These are phyloP conservation scores for Lachancea thermotolerans DNA, from an alignment of 805 yeast species.

Conservation along the genomic window DNA sequence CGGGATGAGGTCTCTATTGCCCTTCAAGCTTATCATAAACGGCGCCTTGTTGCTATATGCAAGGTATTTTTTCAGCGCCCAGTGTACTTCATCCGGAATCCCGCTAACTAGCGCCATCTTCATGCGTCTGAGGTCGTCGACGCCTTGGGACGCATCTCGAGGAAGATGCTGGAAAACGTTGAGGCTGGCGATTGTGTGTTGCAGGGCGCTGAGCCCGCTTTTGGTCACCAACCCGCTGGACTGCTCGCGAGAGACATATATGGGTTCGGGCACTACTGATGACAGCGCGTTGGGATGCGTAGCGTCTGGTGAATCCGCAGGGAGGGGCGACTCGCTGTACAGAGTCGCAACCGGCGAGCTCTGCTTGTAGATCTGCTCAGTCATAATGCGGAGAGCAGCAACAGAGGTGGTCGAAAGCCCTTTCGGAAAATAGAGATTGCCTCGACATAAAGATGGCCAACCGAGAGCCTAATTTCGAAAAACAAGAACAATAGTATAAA, in stretches of 20 bases:
- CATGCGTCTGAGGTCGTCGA: slow-evolving; percentile 57
- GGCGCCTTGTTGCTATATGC: slow-evolving; percentile 41
- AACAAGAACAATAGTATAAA: no score
- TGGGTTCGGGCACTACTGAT: slow-evolving; percentile 23
- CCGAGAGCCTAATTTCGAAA: no score
- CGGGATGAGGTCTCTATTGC: slow-evolving; percentile 33
- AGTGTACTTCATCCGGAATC: slow-evolving; percentile 58
- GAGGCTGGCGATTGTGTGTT: slow-evolving; percentile 27
- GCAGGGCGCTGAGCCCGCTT: slow-evolving; percentile 16
- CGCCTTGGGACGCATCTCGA: slow-evolving; percentile 43
- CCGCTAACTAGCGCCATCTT: slow-evolving; percentile 63
- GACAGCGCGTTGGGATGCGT: slow-evolving; percentile 16
- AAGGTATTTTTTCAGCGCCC: slow-evolving; percentile 50
- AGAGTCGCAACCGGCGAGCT: slow-evolving; percentile 1
- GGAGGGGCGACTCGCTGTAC: slow-evolving; percentile 4
- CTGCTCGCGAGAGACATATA: slow-evolving; percentile 26
- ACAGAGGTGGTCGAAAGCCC: background rate
- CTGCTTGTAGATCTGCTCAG: slow-evolving; percentile 2
- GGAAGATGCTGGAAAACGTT: slow-evolving; percentile 30
- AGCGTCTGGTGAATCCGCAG: slow-evolving; percentile 1
- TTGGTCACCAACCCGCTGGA: slow-evolving; percentile 24
- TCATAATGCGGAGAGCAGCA: background rate
- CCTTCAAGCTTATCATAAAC: slow-evolving; percentile 41
- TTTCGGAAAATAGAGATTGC: no score
- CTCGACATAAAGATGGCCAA: no score